Base-by-base conservation (phyloP, 2,329 filamentous ascomycete genomes). In the Chaetomiaceae sp. region DNA sequence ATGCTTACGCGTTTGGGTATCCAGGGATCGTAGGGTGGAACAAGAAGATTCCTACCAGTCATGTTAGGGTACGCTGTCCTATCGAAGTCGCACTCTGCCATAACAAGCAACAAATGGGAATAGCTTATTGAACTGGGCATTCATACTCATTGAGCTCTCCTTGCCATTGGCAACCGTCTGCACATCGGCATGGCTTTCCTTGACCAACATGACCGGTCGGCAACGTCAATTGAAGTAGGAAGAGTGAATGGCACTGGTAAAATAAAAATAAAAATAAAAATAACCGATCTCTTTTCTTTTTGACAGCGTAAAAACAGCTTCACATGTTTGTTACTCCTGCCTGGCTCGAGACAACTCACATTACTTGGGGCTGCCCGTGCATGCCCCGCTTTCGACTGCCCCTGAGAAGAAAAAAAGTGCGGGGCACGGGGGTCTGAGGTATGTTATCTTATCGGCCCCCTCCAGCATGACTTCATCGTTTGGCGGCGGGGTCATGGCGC, bases 21-120 rank as follows among this genome's bases (percentile, higher is more conserved):
- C 87, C 86, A 1, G 89, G 81, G 60, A 96, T 86, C 13, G 81
- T 83, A 7, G 91, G 91, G 66, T 96, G 89, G 71, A 91, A 96
- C 67, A 95, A 67, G 71, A 91, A 95, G 66, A 96, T 87, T 61
- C 90, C 90, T 95, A 67, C 36, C 54, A 34, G 43, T 38, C 8
- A 29, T 6, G 30, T 47, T 16, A 41, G n/a, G 29, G 41, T 33
- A 5, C 13, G 20, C 10, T 16, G 2, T 32, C 3, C n/a, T n/a
- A 13, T 38, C 7, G 36, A 38, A 38, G n/a, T 38, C 16, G 10
- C n/a, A 38, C 16, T 10, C n/a, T n/a, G n/a, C n/a, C n/a, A n/a
- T n/a, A n/a, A n/a, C n/a, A n/a, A n/a, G n/a, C n/a, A n/a, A n/a
- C n/a, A n/a, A n/a, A n/a, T n/a, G n/a, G n/a, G n/a, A n/a, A n/a